Conservation (phyloP, 1,139 yeast species). For the Waltiozyma sp. region DNA sequence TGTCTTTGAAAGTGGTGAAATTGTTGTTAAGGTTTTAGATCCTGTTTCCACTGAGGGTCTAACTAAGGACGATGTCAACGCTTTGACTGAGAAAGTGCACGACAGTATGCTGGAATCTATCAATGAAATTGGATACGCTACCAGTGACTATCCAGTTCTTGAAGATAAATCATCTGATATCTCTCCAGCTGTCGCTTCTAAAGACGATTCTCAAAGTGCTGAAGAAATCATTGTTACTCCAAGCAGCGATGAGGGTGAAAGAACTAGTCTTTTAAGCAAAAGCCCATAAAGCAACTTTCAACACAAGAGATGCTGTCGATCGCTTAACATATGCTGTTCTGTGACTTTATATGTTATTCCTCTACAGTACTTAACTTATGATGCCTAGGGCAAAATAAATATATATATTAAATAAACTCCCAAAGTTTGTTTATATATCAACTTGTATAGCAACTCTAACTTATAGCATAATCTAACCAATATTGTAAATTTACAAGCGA, state of each 20-base stretch:
- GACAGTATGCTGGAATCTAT: slow-evolving; percentile 30
- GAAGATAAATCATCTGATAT: neutral
- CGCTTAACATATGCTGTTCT: too few species aligned
- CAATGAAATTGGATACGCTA: slow-evolving; percentile 31
- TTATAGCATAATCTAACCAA: too few species aligned
- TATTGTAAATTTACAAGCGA: too few species aligned
- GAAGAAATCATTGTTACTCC: slow-evolving; percentile 1
- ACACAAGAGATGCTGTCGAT: too few species aligned
- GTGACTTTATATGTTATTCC: too few species aligned
- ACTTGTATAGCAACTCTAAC: too few species aligned
- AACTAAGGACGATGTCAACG: slow-evolving; percentile 46
- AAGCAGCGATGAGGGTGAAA: slow-evolving; percentile 7
- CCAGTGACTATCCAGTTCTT: slow-evolving; percentile 12
- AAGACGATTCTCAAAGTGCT: neutral
- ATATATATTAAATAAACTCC: too few species aligned
- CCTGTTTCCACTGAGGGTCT: slow-evolving; percentile 51
- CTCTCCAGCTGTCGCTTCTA: neutral
- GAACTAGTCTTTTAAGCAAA: slow-evolving; percentile 16
- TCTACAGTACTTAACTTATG: too few species aligned
- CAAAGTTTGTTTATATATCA: too few species aligned
- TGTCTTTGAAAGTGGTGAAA: slow-evolving; percentile 56
- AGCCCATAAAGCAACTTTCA: too few species aligned
- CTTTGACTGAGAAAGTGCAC: slow-evolving; percentile 32
- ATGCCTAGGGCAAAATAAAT: too few species aligned
- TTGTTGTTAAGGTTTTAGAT: slow-evolving; percentile 54